phyloP scores from a whole-genome alignment of 1,284 basidiomycete genomes.

The Cystobasidiaceae sp. region DNA sequence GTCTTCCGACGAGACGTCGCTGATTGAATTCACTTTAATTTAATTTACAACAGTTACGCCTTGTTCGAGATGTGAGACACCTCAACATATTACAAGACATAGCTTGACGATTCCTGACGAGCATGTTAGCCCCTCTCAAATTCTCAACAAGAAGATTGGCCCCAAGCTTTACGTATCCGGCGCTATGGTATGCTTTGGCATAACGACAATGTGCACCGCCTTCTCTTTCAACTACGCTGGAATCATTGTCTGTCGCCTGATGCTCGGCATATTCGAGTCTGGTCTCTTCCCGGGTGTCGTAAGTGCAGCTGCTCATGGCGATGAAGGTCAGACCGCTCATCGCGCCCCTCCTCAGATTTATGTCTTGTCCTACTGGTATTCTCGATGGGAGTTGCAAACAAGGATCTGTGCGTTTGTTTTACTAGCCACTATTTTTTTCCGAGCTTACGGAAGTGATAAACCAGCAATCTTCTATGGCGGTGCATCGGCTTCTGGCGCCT shows the following conservation, averaged over 20 bases:
- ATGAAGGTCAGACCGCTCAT: no score
- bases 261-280: constrained; percentile 4
- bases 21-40: no score
- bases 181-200: constrained; percentile 4
- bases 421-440: no score
- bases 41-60: no score
- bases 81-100: neutral
- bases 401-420: neutral
- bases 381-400: constrained; percentile 22
- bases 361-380: constrained; percentile 16
- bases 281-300: constrained; percentile 21
- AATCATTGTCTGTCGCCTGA: constrained; percentile 7
- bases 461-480: constrained; percentile 23
- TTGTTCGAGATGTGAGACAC: neutral
- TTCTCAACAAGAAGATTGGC: constrained; percentile 12
- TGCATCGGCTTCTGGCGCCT: constrained; percentile 18
- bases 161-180: neutral
- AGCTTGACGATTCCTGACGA: no score
- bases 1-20: no score
- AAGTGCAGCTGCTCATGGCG: no score
- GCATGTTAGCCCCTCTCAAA: constrained; percentile 17
- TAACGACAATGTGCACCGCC: constrained; percentile 7
- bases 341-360: no score
- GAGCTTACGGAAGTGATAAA: no score
- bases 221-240: constrained; percentile 16